These are phyloP conservation scores for Pterula multifida DNA, from an alignment of 1,284 basidiomycete species.

Conservation along the genomic window DNA sequence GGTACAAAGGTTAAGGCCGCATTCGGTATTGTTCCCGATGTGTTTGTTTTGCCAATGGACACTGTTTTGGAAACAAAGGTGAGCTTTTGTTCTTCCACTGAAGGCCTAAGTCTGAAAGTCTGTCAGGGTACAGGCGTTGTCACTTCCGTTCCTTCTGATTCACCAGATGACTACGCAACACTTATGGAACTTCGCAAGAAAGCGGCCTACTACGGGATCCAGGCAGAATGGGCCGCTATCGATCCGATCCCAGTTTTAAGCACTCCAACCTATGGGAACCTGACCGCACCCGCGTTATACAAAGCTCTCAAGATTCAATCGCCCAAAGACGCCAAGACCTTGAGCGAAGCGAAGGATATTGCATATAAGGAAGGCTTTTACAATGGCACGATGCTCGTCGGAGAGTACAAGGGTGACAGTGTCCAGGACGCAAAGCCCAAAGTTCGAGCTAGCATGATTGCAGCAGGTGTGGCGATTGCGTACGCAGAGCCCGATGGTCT, in stretches of 20 bases:
- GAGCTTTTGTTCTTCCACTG: conserved; percentile 7
- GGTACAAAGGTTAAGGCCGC: conserved; percentile 91
- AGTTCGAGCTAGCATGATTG: conserved; percentile 81
- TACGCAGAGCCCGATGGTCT: conserved; percentile 96
- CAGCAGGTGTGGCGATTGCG: conserved; percentile 66
- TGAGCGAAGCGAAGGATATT: conserved; percentile 94
- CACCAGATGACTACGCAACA: conserved; percentile 93
- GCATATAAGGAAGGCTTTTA: conserved; percentile 99
- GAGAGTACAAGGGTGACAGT: conserved; percentile 77
- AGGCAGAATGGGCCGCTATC: conserved; percentile 79
- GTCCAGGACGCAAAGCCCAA: conserved; percentile 90
- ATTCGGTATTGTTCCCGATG: conserved; percentile 72
- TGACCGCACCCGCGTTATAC: conserved; percentile 82
- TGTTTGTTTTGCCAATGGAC: conserved; percentile 98
- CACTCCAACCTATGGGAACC: conserved; percentile 86
- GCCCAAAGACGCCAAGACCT: conserved; percentile 87
- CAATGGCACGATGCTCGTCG: conserved; percentile 81
- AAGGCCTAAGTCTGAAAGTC: conserved; percentile 3
- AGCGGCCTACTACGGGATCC: conserved; percentile 92
- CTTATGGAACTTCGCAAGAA: conserved; percentile 93
- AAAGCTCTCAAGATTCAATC: conserved; percentile 92
- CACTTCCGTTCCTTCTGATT: conserved; percentile 96
- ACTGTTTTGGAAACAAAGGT: conserved; percentile 87
- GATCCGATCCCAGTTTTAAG: conserved; percentile 84
- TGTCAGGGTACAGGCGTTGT: conserved; percentile 91